phyloP scores from a whole-genome alignment of 139 green algal genomes.

The Gonium pectorale region DNA sequence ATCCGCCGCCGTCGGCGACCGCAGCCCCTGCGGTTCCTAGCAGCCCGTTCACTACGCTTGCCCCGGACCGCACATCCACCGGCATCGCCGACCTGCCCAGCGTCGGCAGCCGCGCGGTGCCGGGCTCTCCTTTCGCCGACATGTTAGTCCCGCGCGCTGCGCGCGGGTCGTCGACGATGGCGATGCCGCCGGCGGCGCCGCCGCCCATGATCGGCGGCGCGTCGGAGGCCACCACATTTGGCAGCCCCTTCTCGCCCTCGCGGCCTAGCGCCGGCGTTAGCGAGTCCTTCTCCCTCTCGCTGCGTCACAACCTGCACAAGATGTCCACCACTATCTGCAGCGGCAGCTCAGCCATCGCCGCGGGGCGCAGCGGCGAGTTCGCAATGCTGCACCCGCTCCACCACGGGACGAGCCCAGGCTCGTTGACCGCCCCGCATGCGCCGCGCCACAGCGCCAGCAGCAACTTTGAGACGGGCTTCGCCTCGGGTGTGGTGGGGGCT shows the following conservation, averaged over 20 bases:
- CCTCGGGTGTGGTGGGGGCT: neutral
- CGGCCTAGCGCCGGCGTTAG: neutral
- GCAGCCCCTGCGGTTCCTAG: no score
- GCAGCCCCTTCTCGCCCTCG: no score
- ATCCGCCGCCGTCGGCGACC: no score
- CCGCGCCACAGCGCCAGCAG: neutral
- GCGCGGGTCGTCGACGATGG: neutral
- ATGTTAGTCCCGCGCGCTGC: no score
- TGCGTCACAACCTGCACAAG: constrained; percentile 3
- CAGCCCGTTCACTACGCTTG: no score
- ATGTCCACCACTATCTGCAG: neutral
- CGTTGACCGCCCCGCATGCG: neutral
- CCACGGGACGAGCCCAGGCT: neutral
- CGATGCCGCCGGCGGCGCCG: neutral
- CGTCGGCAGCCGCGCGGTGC: no score
- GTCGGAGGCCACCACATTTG: neutral
- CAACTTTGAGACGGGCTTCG: neutral
- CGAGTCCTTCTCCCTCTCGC: neutral
- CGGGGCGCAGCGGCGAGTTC: neutral
- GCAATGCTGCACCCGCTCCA: neutral
- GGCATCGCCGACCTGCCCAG: no score
- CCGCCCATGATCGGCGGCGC: neutral
- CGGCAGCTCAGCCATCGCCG: neutral
- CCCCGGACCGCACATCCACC: no score
- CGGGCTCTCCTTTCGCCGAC: no score